These are phyloP conservation scores for Magnolia kwangsiensis DNA, from an alignment of 164 flowering plant species.

Conservation along the genomic window DNA sequence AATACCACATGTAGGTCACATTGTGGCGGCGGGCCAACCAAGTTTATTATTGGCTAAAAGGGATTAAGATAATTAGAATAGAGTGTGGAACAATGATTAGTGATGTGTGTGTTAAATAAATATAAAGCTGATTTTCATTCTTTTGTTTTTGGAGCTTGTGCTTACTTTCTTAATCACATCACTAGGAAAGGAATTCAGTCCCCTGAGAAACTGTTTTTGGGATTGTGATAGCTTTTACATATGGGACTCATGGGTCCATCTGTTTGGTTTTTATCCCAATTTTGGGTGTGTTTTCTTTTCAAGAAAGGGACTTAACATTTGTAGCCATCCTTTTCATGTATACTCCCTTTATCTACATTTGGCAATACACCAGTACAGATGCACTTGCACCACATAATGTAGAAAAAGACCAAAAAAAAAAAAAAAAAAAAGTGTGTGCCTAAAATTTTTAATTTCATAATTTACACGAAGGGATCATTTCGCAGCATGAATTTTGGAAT, in stretches of 20 bases:
- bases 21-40: neutral
- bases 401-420: neutral
- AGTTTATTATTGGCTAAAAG: neutral
- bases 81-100: conserved; percentile 21
- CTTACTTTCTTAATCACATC: neutral
- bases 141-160: neutral
- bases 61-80: neutral
- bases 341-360: neutral
- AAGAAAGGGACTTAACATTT: neutral
- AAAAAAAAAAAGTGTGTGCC: no score
- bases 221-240: neutral
- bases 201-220: neutral
- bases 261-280: neutral
- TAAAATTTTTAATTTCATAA: no score
- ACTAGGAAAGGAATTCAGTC: neutral
- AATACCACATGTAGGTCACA: conserved; percentile 5
- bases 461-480: no score
- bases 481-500: no score
- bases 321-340: neutral
- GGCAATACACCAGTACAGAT: neutral
- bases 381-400: neutral
- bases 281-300: neutral
- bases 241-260: neutral
- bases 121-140: neutral
- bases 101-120: neutral